Conservation (phyloP, 192 early-diverging fungal genomes). For the Thoreauomyces humboldtii region DNA sequence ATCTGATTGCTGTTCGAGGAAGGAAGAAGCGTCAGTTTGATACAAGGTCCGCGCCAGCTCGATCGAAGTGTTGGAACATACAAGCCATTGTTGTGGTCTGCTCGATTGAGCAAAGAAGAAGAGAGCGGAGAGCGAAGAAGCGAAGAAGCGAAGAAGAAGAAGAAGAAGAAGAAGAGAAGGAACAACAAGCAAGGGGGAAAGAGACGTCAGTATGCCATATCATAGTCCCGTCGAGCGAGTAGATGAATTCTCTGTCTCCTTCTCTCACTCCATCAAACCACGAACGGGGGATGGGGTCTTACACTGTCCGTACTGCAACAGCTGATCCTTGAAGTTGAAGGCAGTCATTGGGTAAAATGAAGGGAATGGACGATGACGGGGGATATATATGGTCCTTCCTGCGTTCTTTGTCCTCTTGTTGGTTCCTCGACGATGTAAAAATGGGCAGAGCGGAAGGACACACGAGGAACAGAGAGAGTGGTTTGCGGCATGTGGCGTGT, state of each 20-base stretch:
- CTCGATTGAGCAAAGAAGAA: no score
- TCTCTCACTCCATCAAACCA: background rate
- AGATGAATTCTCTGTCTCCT: background rate
- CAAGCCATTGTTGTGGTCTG: no score
- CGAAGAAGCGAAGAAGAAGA: background rate
- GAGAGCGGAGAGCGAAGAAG: background rate
- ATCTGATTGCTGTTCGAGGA: conserved; percentile 61
- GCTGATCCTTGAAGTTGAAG: conserved; percentile 78
- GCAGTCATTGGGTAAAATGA: no score
- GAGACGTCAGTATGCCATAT: conserved; percentile 16
- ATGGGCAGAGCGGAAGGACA: no score
- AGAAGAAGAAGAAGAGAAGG: background rate
- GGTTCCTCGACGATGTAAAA: no score
- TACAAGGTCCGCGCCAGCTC: background rate
- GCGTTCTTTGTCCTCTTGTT: no score
- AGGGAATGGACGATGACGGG: no score
- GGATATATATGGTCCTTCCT: no score
- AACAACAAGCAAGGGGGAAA: background rate
- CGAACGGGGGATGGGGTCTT: background rate
- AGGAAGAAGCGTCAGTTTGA: background rate
- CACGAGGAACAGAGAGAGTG: no score
- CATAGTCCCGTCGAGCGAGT: background rate
- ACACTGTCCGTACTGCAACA: conserved; percentile 74
- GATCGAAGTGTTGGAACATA: background rate
- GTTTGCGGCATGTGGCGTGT: no score